Base-by-base conservation (phyloP, 1,284 basidiomycete species). In the Leccinum variabile region DNA sequence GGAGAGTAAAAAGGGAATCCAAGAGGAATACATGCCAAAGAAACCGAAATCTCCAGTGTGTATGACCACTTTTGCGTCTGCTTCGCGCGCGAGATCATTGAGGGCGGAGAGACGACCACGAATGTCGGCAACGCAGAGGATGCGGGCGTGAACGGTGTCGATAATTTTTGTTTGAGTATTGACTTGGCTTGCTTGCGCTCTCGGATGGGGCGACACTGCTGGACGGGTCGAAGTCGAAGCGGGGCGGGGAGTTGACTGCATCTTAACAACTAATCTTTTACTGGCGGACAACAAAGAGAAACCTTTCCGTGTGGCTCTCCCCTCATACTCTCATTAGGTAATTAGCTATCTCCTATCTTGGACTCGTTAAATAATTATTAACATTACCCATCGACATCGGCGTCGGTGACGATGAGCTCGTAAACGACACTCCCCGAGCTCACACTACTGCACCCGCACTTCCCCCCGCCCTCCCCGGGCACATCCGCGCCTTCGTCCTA, bases 21-120 rank as follows among this genome's bases (percentile, higher is more conserved):
- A 54, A 54, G 59, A 35, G 41, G 35, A 54, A 63, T 59, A 77
- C 85, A 64, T 65, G 91, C 91, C 91, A 77, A 97, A 97, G 79
- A 99, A 98, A 62, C 97, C 97, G 88, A 99, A 99, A 81, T 99
- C 97, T 61, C 97, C 97, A 0, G 96, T 98, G 77, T 99, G 97
- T 66, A 99, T 94, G 76, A 99, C 91, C 22, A 95, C 97, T 64
- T 90, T 86, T n/a, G 94, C 95, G 72, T 91, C 89, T 61, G 86
- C 87, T 71, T 97, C 94, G 59, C 89, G 82, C 37, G 96, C 96
- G 63, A 98, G 88, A 73, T 93, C 87, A 77, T 98, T 98, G 72
- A 99, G 85, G 59, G 87, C 86, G 61, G 92, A 94, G 65, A 95
- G 83, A 65, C 89, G 84, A 63, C 95, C 95, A 69, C 95, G 88